Percentiles rank a stretch among this genome's conserved stretches.
These are phyloP conservation scores for Tetragonia tetragonoides DNA, from an alignment of 148 eudicot species.

Conservation along the genomic window DNA sequence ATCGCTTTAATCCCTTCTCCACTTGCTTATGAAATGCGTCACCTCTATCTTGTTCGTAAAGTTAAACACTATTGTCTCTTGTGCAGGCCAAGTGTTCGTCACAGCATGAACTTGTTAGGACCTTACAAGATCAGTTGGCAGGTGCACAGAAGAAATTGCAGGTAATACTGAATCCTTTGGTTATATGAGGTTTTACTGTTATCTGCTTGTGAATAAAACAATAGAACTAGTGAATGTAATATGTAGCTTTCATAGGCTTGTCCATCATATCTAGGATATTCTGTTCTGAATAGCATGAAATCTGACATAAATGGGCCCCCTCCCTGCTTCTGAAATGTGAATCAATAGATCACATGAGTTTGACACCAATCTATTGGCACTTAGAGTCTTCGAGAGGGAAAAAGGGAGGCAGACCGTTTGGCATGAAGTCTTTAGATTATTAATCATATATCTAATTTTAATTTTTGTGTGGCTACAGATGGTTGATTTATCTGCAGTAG, in stretches of 20 bases:
- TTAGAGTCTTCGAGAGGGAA: too few species aligned
- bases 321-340: too few species aligned
- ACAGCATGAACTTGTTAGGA: slow-evolving; percentile 59
- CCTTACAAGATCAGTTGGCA: slow-evolving; percentile 65
- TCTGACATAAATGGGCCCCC: too few species aligned
- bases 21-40: not conserved
- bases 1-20: not conserved
- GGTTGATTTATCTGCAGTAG: slow-evolving; percentile 64
- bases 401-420: too few species aligned
- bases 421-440: too few species aligned
- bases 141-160: slow-evolving; percentile 65
- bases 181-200: not conserved
- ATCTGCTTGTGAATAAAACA: not conserved
- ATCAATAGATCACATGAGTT: too few species aligned
- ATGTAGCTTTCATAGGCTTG: too few species aligned
- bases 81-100: slow-evolving; percentile 59
- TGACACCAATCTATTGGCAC: too few species aligned
- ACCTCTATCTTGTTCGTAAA: slow-evolving; percentile 5
- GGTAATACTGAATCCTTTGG: slow-evolving; percentile 35
- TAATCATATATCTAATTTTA: not conserved
- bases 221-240: too few species aligned
- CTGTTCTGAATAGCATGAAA: too few species aligned
- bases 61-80: slow-evolving; percentile 18
- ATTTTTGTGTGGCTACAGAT: slow-evolving; percentile 38
- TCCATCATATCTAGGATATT: too few species aligned